Conservation (phyloP, 495 filamentous ascomycete genomes). For the Saxispiralis lemnorum region DNA sequence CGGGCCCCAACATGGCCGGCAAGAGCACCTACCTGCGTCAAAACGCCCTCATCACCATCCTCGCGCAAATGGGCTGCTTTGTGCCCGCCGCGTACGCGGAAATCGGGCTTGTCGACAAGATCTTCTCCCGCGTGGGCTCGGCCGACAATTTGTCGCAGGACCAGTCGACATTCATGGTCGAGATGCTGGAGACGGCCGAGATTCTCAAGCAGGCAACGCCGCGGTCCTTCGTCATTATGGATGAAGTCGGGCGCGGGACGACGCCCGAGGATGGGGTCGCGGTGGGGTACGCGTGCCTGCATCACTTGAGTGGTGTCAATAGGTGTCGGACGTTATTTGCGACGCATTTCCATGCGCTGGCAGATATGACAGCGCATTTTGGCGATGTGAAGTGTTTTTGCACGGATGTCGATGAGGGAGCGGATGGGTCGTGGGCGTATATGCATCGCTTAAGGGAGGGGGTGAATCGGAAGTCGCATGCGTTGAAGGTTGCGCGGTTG, state of each 20-base stretch:
- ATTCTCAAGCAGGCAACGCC: conserved; percentile 50
- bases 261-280: conserved; percentile 81
- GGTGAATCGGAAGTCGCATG: conserved; percentile 74
- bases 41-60: conserved; percentile 80
- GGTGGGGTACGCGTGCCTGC: conserved; percentile 70
- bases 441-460: conserved; percentile 64
- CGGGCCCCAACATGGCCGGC: conserved; percentile 97
- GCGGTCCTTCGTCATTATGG: conserved; percentile 90
- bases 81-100: conserved; percentile 75
- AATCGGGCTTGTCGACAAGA: conserved; percentile 74
- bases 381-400: conserved; percentile 63
- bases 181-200: conserved; percentile 61
- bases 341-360: conserved; percentile 79
- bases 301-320: conserved; percentile 63
- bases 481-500: conserved; percentile 75
- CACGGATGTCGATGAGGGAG: conserved; percentile 65
- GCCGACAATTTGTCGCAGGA: conserved; percentile 82
- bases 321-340: conserved; percentile 72
- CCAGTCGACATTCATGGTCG: conserved; percentile 90
- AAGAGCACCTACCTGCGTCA: conserved; percentile 91
- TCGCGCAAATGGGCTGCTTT: conserved; percentile 81
- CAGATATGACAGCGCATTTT: conserved; percentile 53
- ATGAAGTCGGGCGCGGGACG: conserved; percentile 87
- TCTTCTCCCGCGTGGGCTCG: conserved; percentile 72
- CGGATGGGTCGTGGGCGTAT: conserved; percentile 55